Conservation (phyloP, 192 early-diverging fungal genomes). For the Rhizophagus sp. region DNA sequence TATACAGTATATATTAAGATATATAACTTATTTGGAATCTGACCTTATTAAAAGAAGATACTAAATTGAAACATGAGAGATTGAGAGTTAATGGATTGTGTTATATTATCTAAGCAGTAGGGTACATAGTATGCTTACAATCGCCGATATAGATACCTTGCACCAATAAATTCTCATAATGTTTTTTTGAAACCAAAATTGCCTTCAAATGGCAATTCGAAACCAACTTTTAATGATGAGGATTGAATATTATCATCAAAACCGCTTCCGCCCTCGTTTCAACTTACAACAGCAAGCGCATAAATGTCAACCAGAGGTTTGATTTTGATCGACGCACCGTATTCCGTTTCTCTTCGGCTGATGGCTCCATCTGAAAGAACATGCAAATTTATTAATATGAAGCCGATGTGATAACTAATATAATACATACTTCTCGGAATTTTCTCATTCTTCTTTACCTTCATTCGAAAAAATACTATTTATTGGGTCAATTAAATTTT, state of each 20-base stretch:
- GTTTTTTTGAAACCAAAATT: no score
- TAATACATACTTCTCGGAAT: slow-evolving; percentile 12
- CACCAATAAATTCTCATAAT: no score
- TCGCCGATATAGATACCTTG: no score
- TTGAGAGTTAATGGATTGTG: no score
- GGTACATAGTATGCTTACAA: no score
- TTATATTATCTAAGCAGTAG: no score
- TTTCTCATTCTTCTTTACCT: slow-evolving; percentile 29
- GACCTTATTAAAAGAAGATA: no score
- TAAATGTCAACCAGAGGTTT: slow-evolving; percentile 26
- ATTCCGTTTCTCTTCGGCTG: slow-evolving; percentile 28
- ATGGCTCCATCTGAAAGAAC: slow-evolving; percentile 30
- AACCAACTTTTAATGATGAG: slow-evolving; percentile 28
- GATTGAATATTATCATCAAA: no score
- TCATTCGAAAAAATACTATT: slow-evolving; percentile 26
- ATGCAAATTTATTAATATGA: slow-evolving; percentile 24
- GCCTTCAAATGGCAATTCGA: neutral
- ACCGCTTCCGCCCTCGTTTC: no score
- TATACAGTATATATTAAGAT: no score
- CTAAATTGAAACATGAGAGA: no score
- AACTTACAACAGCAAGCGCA: slow-evolving; percentile 19
- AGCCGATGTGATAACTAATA: neutral
- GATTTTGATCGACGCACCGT: slow-evolving; percentile 14
- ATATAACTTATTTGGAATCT: no score
- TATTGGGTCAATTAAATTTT: slow-evolving; percentile 26